Evolutionary conservation across 1,284 basidiomycete genomes (phyloP), one percentile per base, ranked within the genome.

Genomic region (Marasmius sp.): DNA sequence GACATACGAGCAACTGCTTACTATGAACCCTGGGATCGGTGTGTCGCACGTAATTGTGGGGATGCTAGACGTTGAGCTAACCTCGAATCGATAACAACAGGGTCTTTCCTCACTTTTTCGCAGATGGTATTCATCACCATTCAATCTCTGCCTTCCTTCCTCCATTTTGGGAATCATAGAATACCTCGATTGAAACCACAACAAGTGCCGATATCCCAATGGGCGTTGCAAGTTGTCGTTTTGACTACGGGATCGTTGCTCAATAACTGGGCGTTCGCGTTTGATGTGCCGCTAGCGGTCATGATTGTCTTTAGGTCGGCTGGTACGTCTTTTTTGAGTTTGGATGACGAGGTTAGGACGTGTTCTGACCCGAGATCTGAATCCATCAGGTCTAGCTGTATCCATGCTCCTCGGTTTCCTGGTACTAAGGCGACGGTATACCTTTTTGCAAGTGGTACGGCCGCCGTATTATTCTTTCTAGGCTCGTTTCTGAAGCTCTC

Each of bases 281-380:
- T 82, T 68, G 78, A 88, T 61, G 90, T 95, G 0, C 93, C 93
- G 4, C 79, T 95, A 58, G 87, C 92, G 0, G 79, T 97, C 0
- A 88, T 95, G 69, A 95, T 96, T 67, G 89, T 97, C 36, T 94
- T 96, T 72, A 85, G 94, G 45, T 94, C 92, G 53, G 94, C 92
- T 39, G 93, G 93, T 86, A 66, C 74, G 82, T 72, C 49, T 64
- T 68, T 47, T 16, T 48, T 39, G 8, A 50, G 20, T 16, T 41
- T 27, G 18, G 65, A 52, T 63, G 34, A 16, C 37, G 12, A 58
- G 3, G 14, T 43, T 27, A 6, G 27, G 57, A 38, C 9, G 9
- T 57, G 33, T 33, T 16, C 4, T 49, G 54, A 54, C 49, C 39
- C 59, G 6, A 49, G 56, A 14, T 52, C 0, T 38, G 39, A 60